Base-by-base conservation (phyloP, 352 stramenopile genomes). In the Phytopythium ostracodes region DNA sequence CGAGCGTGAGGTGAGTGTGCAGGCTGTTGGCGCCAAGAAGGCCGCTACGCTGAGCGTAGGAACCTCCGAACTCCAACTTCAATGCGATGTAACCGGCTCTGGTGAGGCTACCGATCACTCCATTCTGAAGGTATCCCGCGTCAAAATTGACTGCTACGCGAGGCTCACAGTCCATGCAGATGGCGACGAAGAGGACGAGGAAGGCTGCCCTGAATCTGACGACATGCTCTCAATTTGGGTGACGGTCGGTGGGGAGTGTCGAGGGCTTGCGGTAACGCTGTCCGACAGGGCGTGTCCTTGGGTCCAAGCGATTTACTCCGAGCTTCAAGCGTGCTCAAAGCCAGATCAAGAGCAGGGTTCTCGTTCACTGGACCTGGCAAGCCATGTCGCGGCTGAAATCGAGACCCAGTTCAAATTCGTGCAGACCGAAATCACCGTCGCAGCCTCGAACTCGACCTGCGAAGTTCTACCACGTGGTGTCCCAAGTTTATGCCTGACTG, bases 351-450 rank as follows among this genome's bases (percentile, higher is more conserved):
- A 43, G n/a, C 7, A 17, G 44, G 12, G 18, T 46, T n/a, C 18
- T 29, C 29, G 4, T 31, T n/a, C 10, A 8, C 14, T 20, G 18
- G 24, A 27, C 46, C 6, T 42, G 52, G 72, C 11, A 24, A 65
- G 3, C 31, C 43, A 51, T 35, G 62, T 77, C 12, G 62, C 66
- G 11, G 59, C 77, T 1, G 70, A 87, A 38, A 49, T 91, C 57
- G 75, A 89, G 55, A 64, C 81, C 25, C 81, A 92, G 40, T 67
- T 82, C 61, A 94, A 92, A 60, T 36, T 88, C 18, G 27, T 72
- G 14, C 84, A 81, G 27, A 79, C 59, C 4, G 69, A 84, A 22
- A 14, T 89, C 11, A 52, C 71, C 4, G 51, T 88, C 9, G 52
- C 65, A 20, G 65, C 71, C 44, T 61, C 80, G 22, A 61, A 72